A percentile compares a stretch with the other conserved stretches of the same genome.
Evolutionary conservation across 2,329 filamentous ascomycete genomes (phyloP).

Genomic region (Tolypocladium nubicola): DNA sequence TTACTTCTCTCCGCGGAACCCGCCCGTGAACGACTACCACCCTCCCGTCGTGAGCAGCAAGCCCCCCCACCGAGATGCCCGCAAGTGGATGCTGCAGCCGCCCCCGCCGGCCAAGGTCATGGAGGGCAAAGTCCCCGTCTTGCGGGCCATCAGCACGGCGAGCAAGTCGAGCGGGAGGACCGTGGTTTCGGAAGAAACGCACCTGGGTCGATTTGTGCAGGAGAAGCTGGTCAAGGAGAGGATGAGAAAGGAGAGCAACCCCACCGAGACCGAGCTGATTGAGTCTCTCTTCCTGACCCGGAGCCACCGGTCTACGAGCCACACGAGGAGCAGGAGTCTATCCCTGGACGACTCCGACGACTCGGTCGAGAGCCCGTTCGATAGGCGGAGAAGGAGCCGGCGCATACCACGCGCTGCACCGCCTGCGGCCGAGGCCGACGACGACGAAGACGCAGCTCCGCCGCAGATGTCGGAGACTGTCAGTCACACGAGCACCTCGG

Average conservation of each 20-base stretch:
- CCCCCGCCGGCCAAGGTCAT: constrained; percentile 84
- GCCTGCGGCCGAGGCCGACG: constrained; percentile 20
- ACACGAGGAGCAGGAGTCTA: constrained; percentile 24
- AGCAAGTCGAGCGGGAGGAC: constrained; percentile 39
- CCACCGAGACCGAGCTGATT: constrained; percentile 33
- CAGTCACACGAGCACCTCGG: constrained; percentile 13
- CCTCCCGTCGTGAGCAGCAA: constrained; percentile 74
- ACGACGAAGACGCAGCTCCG: constrained; percentile 19
- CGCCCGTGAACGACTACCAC: constrained; percentile 76
- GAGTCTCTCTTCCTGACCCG: constrained; percentile 27
- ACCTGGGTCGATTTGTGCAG: constrained; percentile 31
- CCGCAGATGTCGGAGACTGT: constrained; percentile 13
- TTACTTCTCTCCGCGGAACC: constrained; percentile 50
- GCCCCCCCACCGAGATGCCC: constrained; percentile 57
- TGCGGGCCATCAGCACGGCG: constrained; percentile 47
- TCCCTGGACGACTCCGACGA: constrained; percentile 27
- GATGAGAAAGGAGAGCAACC: constrained; percentile 28
- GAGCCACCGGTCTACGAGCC: constrained; percentile 19
- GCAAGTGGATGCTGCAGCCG: constrained; percentile 86
- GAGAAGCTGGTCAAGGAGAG: constrained; percentile 36
- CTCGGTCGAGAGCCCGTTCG: constrained; percentile 17
- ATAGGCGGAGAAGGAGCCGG: constrained; percentile 15
- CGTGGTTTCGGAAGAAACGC: constrained; percentile 27
- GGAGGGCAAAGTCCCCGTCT: constrained; percentile 71
- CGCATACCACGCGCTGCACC: constrained; percentile 17